Conservation (phyloP, 2,329 filamentous ascomycete species). For the Thelonectria olida region DNA sequence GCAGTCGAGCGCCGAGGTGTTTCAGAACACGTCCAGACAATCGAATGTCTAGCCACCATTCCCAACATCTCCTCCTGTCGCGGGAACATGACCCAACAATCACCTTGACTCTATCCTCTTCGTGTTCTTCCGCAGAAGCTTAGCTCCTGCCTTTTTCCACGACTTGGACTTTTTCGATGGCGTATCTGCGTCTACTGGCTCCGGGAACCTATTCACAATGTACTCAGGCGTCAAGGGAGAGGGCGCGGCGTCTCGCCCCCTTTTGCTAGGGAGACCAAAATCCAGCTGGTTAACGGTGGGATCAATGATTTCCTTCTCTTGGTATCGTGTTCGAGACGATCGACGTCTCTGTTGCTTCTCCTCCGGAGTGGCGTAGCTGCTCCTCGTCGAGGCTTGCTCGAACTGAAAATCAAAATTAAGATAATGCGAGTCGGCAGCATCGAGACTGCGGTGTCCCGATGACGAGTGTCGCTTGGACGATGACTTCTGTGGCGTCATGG, state of each 20-base stretch:
- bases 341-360: conserved; percentile 4
- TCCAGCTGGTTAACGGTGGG: conserved; percentile 16
- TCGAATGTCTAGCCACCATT: background rate
- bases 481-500: conserved; percentile 14
- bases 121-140: conserved; percentile 37
- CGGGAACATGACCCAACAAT: background rate
- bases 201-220: conserved; percentile 35
- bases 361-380: background rate
- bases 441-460: conserved; percentile 1
- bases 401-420: conserved; percentile 22
- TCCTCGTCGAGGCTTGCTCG: background rate
- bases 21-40: background rate
- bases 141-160: conserved; percentile 43
- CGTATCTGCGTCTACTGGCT: conserved; percentile 20
- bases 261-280: conserved; percentile 23
- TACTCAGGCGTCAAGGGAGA: conserved; percentile 17
- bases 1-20: background rate
- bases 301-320: conserved; percentile 20
- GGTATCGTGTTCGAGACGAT: conserved; percentile 21
- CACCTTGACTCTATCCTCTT: conserved; percentile 17
- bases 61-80: background rate
- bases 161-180: conserved; percentile 25
- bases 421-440: background rate
- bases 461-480: background rate
- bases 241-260: conserved; percentile 19